Conservation (phyloP, 768 basidiomycete species). For the Suillus discolor region DNA sequence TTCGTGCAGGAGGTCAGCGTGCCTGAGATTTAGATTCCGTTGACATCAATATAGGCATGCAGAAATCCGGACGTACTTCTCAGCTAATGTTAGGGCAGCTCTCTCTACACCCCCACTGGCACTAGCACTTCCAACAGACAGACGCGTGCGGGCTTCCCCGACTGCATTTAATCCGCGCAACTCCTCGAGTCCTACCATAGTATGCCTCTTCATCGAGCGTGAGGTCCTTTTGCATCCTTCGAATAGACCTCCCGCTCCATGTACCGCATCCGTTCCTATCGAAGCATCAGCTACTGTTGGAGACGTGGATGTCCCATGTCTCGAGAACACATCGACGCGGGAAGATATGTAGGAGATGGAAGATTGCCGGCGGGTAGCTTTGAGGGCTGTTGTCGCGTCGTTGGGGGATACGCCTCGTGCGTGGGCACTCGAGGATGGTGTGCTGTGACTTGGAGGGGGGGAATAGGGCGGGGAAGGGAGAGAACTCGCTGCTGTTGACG, state of each 20-base stretch:
- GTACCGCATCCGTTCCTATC: neutral
- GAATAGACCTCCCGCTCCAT: neutral
- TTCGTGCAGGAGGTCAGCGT: conserved; percentile 77
- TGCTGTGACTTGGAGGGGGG: neutral
- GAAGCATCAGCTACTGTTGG: neutral
- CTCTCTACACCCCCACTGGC: conserved; percentile 12
- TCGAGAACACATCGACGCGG: conserved; percentile 4
- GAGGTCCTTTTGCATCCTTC: neutral
- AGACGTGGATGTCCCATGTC: neutral
- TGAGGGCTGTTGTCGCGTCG: neutral
- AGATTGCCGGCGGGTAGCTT: conserved; percentile 26
- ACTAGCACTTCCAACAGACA: neutral
- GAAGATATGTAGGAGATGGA: conserved; percentile 27
- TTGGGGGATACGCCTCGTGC: neutral
- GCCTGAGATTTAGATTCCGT: conserved; percentile 44
- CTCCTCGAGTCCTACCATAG: neutral
- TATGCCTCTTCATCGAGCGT: conserved; percentile 4
- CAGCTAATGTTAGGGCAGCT: conserved; percentile 65
- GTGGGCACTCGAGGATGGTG: neutral
- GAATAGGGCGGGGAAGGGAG: conserved; percentile 5
- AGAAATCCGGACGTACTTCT: conserved; percentile 55
- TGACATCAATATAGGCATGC: neutral
- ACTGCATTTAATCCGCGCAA: neutral
- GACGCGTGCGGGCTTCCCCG: neutral
- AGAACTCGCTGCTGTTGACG: conserved; percentile 2